These are phyloP conservation scores for Galium porrigens DNA, from an alignment of 305 asterid species.

Conservation along the genomic window DNA sequence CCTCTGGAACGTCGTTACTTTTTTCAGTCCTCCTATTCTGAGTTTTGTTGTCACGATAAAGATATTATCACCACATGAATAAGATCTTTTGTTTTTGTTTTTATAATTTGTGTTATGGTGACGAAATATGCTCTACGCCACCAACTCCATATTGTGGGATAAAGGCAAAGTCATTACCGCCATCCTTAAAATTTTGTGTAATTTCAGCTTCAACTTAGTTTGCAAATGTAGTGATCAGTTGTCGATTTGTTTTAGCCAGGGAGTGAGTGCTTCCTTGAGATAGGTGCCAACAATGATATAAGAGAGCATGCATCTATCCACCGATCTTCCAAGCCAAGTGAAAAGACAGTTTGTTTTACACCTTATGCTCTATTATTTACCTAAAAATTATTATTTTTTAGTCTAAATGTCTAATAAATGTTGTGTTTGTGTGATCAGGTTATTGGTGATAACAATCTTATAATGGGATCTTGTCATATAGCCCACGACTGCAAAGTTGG, in stretches of 20 bases:
- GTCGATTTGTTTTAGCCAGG: slow-evolving; percentile 47
- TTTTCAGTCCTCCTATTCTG: background rate
- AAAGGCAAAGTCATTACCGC: background rate
- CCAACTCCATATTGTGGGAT: background rate
- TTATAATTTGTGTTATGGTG: background rate
- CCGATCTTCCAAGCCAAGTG: slow-evolving; percentile 68
- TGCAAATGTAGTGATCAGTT: background rate
- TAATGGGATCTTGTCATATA: slow-evolving; percentile 89
- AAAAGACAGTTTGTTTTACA: slow-evolving; percentile 46
- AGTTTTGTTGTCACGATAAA: background rate
- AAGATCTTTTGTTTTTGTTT: background rate
- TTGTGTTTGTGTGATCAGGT: slow-evolving; percentile 33
- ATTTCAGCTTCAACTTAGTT: background rate
- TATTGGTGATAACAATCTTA: slow-evolving; percentile 70
- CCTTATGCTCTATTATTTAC: background rate
- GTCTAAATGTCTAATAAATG: background rate
- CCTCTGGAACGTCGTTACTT: background rate
- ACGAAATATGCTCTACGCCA: background rate
- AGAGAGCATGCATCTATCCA: slow-evolving; percentile 77
- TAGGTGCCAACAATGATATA: slow-evolving; percentile 82
- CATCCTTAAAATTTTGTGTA: background rate
- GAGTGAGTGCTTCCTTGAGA: slow-evolving; percentile 71
- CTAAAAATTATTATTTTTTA: slow-evolving; percentile 4
- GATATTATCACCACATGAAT: background rate
- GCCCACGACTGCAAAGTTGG: slow-evolving; percentile 96